phyloP scores from a whole-genome alignment of 2,329 filamentous ascomycete species.

The Bipolaris zeicola region DNA sequence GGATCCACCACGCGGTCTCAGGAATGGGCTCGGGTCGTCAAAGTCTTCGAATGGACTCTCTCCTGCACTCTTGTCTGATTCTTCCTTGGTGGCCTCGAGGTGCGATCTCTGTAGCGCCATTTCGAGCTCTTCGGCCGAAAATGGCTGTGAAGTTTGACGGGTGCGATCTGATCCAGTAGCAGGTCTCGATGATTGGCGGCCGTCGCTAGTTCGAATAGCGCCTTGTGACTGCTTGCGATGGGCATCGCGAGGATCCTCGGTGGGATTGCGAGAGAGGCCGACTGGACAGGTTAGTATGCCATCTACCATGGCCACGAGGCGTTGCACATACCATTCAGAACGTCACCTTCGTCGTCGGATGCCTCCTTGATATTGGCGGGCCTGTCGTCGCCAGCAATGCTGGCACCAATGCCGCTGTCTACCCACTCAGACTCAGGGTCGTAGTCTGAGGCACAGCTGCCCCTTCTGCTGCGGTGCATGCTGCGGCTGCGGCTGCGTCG shows the following conservation, averaged over 20 bases:
- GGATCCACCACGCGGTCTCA: conserved; percentile 33
- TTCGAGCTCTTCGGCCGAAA: conserved; percentile 54
- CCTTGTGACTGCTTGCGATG: conserved; percentile 31
- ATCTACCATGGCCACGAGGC: conserved; percentile 1
- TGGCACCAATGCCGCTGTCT: conserved; percentile 45
- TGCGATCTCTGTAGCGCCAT: conserved; percentile 52
- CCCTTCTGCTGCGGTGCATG: conserved; percentile 39
- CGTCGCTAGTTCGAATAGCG: conserved; percentile 39
- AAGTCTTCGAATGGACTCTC: conserved; percentile 26
- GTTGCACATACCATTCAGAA: conserved; percentile 52
- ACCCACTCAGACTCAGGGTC: conserved; percentile 48
- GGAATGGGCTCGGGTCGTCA: conserved; percentile 27
- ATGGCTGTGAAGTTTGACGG: conserved; percentile 44
- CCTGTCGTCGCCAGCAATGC: conserved; percentile 38
- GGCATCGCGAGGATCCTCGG: conserved; percentile 39
- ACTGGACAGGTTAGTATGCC: conserved; percentile 33
- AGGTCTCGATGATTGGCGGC: conserved; percentile 29
- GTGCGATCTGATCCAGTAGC: conserved; percentile 35
- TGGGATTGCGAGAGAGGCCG: conserved; percentile 44
- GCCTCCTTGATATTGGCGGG: conserved; percentile 49
- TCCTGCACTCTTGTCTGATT: conserved; percentile 33
- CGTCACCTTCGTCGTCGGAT: conserved; percentile 53
- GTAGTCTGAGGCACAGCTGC: conserved; percentile 43
- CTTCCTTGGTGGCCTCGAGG: conserved; percentile 39
- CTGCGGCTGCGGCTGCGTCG: conserved; percentile 40